phyloP scores from a whole-genome alignment of 1,284 basidiomycete species.

The Papiliotrema fonsecae region DNA sequence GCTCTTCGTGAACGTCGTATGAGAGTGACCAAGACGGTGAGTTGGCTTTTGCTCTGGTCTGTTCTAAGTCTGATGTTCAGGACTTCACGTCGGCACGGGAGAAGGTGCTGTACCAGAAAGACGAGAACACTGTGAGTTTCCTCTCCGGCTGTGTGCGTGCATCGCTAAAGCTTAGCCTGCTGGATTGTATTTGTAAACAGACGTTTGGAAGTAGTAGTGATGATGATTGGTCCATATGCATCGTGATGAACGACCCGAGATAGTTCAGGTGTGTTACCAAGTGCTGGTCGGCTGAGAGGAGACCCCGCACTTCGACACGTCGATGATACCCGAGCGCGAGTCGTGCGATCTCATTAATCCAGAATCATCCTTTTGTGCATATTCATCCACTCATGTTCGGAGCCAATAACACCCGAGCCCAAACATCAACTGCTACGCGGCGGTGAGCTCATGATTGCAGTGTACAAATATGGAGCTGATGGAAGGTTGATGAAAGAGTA shows the following conservation, averaged over 20 bases:
- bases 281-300: too few relatives aligned
- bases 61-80: constrained; percentile 9
- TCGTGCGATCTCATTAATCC: neutral
- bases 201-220: neutral
- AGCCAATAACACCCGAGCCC: constrained; percentile 33
- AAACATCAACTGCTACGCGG: constrained; percentile 42
- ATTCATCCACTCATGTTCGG: constrained; percentile 31
- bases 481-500: constrained; percentile 86
- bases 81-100: constrained; percentile 84
- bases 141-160: too few relatives aligned
- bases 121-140: constrained; percentile 66
- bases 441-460: constrained; percentile 20
- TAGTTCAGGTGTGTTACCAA: too few relatives aligned
- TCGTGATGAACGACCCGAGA: too few relatives aligned
- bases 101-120: constrained; percentile 89
- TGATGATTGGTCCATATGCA: too few relatives aligned
- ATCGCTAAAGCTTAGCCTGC: constrained; percentile 21
- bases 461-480: constrained; percentile 1
- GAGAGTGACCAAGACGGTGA: constrained; percentile 79
- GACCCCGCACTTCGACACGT: too few relatives aligned
- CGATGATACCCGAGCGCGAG: too few relatives aligned
- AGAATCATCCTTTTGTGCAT: neutral
- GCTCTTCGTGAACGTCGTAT: constrained; percentile 93
- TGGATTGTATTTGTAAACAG: constrained; percentile 38
- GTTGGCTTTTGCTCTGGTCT: constrained; percentile 5